A percentile compares a stretch with the other conserved stretches of the same genome.
phyloP scores from a whole-genome alignment of 108 stramenopile species.

The Pseudonitzschia multistriata region DNA sequence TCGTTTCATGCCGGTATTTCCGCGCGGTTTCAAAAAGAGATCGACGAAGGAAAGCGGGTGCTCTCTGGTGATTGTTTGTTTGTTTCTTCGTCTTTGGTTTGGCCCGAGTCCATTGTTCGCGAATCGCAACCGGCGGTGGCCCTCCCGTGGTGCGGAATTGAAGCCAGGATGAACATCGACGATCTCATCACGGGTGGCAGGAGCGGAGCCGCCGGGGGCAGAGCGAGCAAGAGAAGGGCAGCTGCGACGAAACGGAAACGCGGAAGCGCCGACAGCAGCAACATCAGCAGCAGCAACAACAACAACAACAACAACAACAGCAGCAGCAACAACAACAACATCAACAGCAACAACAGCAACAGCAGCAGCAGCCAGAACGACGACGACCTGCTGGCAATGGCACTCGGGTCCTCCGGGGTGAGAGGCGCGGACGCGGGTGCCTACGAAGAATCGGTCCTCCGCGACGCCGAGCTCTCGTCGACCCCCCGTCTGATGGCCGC shows the following conservation, averaged over 20 bases:
- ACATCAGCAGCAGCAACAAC: not conserved
- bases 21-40: no score
- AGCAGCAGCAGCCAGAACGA: conserved; percentile 33
- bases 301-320: not conserved
- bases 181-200: not conserved
- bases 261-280: not conserved
- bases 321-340: not conserved
- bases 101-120: no score
- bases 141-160: no score
- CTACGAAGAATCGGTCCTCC: conserved; percentile 69
- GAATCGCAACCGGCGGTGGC: no score
- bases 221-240: not conserved
- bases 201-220: not conserved
- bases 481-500: conserved; percentile 51
- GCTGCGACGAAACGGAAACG: not conserved
- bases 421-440: conserved; percentile 36
- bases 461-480: conserved; percentile 42
- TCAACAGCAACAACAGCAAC: not conserved
- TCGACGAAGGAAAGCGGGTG: no score
- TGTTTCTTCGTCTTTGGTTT: no score
- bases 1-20: no score
- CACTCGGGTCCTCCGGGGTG: conserved; percentile 40
- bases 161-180: not conserved
- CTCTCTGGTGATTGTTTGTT: no score
- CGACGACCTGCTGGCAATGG: conserved; percentile 48